Base-by-base conservation (phyloP, 768 basidiomycete species). In the Clavulina sp. region DNA sequence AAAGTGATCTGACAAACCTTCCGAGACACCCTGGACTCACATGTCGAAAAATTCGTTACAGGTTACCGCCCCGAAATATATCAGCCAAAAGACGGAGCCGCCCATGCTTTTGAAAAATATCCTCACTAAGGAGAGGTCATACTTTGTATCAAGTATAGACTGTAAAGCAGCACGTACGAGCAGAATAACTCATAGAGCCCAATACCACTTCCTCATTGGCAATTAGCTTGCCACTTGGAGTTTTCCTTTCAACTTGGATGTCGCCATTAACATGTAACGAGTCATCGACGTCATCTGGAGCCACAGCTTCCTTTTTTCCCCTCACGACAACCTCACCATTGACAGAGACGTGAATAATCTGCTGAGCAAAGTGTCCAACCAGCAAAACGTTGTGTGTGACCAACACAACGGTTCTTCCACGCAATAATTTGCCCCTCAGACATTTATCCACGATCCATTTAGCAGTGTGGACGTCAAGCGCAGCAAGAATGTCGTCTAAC, bases 401-500 rank as follows among this genome's bases (percentile, higher is more conserved):
- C 7, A 67, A 55, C 5, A 68, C 54, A 24, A 68, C 62, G 4
- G 67, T 68, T 30, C 67, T 55, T 18, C 56, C 64, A 26, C 57
- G 53, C 46, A 68, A 58, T 23, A 68, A 52, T 28, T 64, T 61
- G 1, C 65, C 63, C 19, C 50, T 46, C 54, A 68, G 61, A 26
- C 65, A 58, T 50, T 66, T 61, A 30, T 68, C 66, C 33, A 67
- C 67, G 51, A 76, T 72, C 64, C 64, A 73, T 50, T 70, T 66
- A 4, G 70, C 65, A 2, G 74, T 76, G 52, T 73, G 68, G 5
- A 73, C 70, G 57, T 80, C 79, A 40, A 80, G 63, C 3, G 78
- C 78, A 18, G 76, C 76, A 26, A 80, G 63, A 26, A 84, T 74
- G 59, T 86, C 83, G 57, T 87, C 84, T 40, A 86, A 64, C 5